Percentiles rank a stretch among this genome's conserved stretches.
Conservation (phyloP, 73 alveolate genomes). For the Stentor coeruleus region DNA sequence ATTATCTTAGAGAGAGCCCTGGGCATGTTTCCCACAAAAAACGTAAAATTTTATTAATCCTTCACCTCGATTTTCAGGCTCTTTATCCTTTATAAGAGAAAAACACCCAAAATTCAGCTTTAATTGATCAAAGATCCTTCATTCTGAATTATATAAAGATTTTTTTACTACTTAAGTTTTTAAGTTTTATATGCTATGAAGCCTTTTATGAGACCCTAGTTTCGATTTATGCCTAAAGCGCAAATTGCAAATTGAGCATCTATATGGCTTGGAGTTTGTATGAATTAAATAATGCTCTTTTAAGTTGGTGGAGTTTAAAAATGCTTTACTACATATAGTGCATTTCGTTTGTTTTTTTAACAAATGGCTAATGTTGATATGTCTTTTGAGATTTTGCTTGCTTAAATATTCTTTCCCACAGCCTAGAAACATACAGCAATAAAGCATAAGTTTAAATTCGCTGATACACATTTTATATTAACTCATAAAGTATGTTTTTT, state of each 20-base stretch:
- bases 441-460: background rate
- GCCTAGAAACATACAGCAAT: background rate
- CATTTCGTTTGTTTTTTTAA: background rate
- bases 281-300: constrained; percentile 1
- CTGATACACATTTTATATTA: no score
- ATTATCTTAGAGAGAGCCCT: background rate
- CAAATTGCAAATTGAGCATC: background rate
- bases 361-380: background rate
- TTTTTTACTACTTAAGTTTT: background rate
- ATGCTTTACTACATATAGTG: background rate
- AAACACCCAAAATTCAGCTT: background rate
- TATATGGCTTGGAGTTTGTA: background rate
- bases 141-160: no score
- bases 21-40: background rate
- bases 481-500: no score
- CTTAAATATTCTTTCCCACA: background rate
- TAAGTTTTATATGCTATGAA: background rate
- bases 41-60: background rate
- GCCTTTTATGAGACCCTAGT: background rate
- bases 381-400: background rate
- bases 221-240: background rate
- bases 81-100: background rate
- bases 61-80: background rate
- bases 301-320: background rate
- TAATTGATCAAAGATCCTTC: background rate